Evolutionary conservation across 768 basidiomycete genomes (phyloP).

Genomic region (Neoboletus subvelutipes): DNA sequence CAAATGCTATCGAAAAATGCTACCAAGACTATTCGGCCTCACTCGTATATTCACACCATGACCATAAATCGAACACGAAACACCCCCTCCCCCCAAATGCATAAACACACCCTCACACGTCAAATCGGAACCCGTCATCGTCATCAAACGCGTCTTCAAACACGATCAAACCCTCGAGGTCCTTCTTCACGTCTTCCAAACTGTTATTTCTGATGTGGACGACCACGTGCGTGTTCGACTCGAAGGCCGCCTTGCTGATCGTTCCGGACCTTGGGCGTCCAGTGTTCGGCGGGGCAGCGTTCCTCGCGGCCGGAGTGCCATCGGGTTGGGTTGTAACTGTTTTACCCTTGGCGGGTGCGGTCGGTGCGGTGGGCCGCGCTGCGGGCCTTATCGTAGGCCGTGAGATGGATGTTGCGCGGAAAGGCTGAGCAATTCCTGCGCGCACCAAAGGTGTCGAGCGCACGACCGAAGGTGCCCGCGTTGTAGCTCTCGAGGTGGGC

Average conservation of each 20-base stretch:
- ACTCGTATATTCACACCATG: conserved; percentile 7
- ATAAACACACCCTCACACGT: conserved; percentile 14
- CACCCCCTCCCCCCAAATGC: background rate
- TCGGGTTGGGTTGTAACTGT: background rate
- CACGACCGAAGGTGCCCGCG: conserved; percentile 15
- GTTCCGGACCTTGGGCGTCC: conserved; percentile 25
- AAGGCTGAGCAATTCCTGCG: background rate
- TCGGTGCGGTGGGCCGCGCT: conserved; percentile 4
- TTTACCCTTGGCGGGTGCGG: conserved; percentile 12
- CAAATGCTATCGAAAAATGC: conserved; percentile 13
- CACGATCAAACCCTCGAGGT: conserved; percentile 31
- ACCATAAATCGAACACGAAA: conserved; percentile 15
- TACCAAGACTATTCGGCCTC: conserved; percentile 5
- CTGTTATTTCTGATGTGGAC: conserved; percentile 21
- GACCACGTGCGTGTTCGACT: conserved; percentile 21
- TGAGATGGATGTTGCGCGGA: conserved; percentile 7
- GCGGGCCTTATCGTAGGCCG: conserved; percentile 12
- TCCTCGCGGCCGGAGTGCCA: background rate
- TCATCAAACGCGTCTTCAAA: conserved; percentile 29
- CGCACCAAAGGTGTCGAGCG: conserved; percentile 22
- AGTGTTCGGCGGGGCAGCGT: background rate
- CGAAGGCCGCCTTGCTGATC: conserved; percentile 24
- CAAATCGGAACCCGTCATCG: conserved; percentile 31
- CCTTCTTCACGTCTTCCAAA: conserved; percentile 32
- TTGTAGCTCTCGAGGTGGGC: conserved; percentile 18